Evolutionary conservation across 2,329 filamentous ascomycete species (phyloP), one percentile per base, ranked within the genome.

Genomic region (Diplodia sapinea): DNA sequence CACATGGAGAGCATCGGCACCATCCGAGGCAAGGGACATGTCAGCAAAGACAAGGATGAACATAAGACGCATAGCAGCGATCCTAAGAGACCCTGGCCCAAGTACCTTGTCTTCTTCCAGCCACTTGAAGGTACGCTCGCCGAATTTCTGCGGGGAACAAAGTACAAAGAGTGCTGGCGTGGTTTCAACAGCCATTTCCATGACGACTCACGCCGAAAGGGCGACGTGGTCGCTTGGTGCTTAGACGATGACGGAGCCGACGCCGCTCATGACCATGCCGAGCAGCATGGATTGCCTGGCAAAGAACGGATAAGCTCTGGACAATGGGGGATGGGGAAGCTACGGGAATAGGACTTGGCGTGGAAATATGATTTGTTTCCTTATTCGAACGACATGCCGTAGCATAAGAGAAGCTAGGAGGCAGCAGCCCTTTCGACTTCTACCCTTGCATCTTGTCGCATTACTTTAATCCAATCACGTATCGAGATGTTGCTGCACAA

Each of bases 161-260:
- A 77, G 36, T 90, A 90, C 73, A 76, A 71, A 36, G 85, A 88
- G 76, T 89, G 86, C 72, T 86, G 82, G 81, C 81, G 86, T 59
- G 84, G 84, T 4, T 88, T 84, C 75, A 90, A 89, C 72, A 85
- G 83, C 38, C 84, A 85, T 68, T 88, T 83, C 78, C 87, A 89
- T 74, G 88, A 89, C 71, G 88, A 90, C 75, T 81, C 79, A 80
- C 82, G 88, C 67, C 81, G 88, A 65, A 78, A 78, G 26, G 88
- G 88, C n/a, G 87, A 89, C 76, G 83, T 90, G 38, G 75, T 89
- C 23, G 86, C 88, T 31, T 89, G 86, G 86, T 87, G 79, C 56
- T 36, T 67, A 29, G 65, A 67, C 23, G 65, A 33, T 47, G 52
- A 26, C 12, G 62, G 50, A 11, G 12, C 52, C 13, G 55, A 51